Evolutionary conservation across 768 basidiomycete genomes (phyloP).

Genomic region (Rhodosporidiobolus sp.): DNA sequence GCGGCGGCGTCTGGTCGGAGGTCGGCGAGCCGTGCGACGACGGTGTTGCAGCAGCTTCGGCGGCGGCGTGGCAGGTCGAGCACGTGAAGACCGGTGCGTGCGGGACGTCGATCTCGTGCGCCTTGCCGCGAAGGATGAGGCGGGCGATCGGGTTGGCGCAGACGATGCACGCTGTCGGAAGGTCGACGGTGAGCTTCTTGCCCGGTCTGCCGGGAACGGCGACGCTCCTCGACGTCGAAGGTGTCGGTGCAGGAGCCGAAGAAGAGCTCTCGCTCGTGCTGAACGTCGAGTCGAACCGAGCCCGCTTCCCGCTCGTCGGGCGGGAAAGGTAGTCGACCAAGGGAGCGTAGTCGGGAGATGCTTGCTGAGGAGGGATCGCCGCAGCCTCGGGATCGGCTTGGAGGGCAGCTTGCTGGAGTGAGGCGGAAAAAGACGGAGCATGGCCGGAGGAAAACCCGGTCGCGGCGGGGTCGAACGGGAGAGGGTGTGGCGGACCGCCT

Average conservation of each 20-base stretch:
- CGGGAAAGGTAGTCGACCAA: too few relatives aligned
- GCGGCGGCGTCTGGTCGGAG: background rate
- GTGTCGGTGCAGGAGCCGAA: background rate
- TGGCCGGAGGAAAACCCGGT: too few relatives aligned
- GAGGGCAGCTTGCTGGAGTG: too few relatives aligned
- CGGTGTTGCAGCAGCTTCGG: background rate
- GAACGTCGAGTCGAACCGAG: too few relatives aligned
- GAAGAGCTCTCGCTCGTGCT: background rate
- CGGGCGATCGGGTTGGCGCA: conserved; percentile 27
- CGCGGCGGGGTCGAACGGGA: too few relatives aligned
- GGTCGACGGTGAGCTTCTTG: conserved; percentile 21
- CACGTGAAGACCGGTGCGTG: conserved; percentile 22
- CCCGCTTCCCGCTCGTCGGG: too few relatives aligned
- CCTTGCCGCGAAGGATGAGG: conserved; percentile 39
- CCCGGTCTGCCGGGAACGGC: background rate
- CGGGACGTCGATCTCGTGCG: conserved; percentile 29
- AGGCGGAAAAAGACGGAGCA: too few relatives aligned
- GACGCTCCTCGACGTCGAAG: background rate
- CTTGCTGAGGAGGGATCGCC: too few relatives aligned
- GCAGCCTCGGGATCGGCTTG: too few relatives aligned
- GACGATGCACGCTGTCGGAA: conserved; percentile 11
- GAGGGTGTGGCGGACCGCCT: too few relatives aligned
- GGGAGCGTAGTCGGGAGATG: too few relatives aligned
- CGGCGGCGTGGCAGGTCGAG: background rate
- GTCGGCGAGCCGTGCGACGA: background rate